A percentile compares a stretch with the other conserved stretches of the same genome.
These are phyloP conservation scores for Arthrobotrys conoides DNA, from an alignment of 2,329 filamentous ascomycete genomes.

Conservation along the genomic window DNA sequence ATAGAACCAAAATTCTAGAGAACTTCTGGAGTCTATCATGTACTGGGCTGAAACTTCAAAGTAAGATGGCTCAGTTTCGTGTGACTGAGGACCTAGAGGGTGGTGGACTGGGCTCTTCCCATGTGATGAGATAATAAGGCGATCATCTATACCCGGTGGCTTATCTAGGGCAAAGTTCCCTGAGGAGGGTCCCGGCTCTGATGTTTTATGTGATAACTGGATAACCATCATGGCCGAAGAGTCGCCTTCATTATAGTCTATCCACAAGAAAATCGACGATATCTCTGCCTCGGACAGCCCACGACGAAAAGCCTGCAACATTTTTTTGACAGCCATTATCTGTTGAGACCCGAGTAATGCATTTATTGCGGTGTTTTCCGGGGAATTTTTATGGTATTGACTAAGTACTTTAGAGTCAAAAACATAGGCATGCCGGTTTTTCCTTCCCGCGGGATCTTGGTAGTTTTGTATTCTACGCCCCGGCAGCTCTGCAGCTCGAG, in stretches of 20 bases:
- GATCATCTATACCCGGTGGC: conserved; percentile 20
- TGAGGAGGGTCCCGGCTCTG: no score
- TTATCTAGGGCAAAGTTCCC: not conserved
- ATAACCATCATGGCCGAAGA: conserved; percentile 25
- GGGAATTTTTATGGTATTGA: not conserved
- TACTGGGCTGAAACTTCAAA: not conserved
- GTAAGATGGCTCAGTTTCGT: conserved; percentile 12
- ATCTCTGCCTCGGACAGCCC: not conserved
- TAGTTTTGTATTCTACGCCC: conserved; percentile 6
- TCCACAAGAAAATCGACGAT: conserved; percentile 9
- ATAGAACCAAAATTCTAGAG: not conserved
- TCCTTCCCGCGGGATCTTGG: conserved; percentile 10
- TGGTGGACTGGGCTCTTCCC: not conserved
- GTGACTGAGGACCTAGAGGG: not conserved
- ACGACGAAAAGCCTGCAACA: conserved; percentile 4
- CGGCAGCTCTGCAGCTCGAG: conserved; percentile 2
- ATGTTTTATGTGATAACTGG: not conserved
- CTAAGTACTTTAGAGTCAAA: conserved; percentile 10
- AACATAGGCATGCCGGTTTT: conserved; percentile 21
- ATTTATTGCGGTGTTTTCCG: not conserved
- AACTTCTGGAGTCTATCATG: not conserved
- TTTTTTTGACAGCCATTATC: not conserved
- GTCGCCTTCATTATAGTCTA: conserved; percentile 2
- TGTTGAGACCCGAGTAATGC: conserved; percentile 11
- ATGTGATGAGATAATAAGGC: not conserved